phyloP scores from a whole-genome alignment of 441 rosid species.

The Gossypium davidsonii region DNA sequence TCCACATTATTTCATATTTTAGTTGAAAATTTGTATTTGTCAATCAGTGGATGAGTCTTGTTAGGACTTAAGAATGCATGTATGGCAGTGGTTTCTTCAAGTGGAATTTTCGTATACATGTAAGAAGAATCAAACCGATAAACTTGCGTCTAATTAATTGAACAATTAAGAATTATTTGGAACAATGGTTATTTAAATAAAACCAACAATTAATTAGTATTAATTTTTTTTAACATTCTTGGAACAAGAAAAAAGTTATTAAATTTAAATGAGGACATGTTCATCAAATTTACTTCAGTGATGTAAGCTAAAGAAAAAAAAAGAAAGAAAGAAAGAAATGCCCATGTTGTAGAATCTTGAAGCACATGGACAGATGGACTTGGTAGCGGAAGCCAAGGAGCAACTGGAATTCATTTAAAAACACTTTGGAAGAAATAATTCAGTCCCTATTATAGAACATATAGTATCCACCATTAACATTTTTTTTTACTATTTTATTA shows the following conservation, averaged over 20 bases:
- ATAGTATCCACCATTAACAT: background rate
- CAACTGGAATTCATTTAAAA: background rate
- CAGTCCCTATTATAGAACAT: background rate
- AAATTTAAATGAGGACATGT: background rate
- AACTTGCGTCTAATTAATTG: background rate
- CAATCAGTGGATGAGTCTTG: slow-evolving; percentile 4
- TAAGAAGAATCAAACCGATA: background rate
- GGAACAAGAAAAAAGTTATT: background rate
- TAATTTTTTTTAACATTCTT: background rate
- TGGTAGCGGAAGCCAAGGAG: background rate
- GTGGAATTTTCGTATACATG: slow-evolving; percentile 5
- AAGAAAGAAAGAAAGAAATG: background rate
- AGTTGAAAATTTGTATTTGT: background rate
- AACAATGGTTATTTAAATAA: background rate
- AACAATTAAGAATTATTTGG: background rate
- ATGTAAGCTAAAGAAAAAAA: background rate
- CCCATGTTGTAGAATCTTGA: slow-evolving; percentile 2
- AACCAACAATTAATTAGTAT: background rate
- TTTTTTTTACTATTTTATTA: background rate
- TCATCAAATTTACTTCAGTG: background rate
- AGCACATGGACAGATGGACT: background rate
- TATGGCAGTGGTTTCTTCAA: slow-evolving; percentile 9
- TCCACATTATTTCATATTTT: slow-evolving; percentile 1
- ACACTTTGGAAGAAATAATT: background rate
- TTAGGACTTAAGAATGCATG: background rate